phyloP scores from a whole-genome alignment of 345 rosid genomes.

The Arabidopsis suecica region DNA sequence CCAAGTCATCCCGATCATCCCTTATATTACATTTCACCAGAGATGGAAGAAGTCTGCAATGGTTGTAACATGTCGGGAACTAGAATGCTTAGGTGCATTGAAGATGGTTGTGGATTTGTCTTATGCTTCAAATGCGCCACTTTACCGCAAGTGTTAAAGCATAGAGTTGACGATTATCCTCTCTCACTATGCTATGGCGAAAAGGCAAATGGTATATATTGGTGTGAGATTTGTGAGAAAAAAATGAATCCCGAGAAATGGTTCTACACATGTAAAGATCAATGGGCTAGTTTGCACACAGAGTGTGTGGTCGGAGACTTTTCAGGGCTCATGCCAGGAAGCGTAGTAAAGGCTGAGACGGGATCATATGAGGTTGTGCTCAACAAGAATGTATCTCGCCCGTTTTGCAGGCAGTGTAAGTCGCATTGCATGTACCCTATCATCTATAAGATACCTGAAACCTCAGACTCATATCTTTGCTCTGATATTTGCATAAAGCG shows the following conservation, averaged over 20 bases:
- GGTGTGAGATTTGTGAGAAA: constrained; percentile 28
- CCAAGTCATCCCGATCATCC: constrained; percentile 12
- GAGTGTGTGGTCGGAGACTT: neutral
- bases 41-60: neutral
- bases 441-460: neutral
- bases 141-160: constrained; percentile 19
- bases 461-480: neutral
- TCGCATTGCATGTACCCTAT: neutral
- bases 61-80: neutral
- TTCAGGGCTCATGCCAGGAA: neutral
- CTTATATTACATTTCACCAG: neutral
- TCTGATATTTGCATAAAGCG: neutral
- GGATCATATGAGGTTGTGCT: neutral
- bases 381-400: neutral
- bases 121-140: neutral
- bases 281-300: neutral
- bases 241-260: neutral
- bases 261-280: neutral
- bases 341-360: neutral
- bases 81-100: neutral
- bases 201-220: neutral
- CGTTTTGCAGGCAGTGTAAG: neutral
- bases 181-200: constrained; percentile 19
- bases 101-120: neutral
- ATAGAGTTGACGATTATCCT: constrained; percentile 16